phyloP scores from a whole-genome alignment of 2,329 filamentous ascomycete species.

The Incumbomyces delicatus region DNA sequence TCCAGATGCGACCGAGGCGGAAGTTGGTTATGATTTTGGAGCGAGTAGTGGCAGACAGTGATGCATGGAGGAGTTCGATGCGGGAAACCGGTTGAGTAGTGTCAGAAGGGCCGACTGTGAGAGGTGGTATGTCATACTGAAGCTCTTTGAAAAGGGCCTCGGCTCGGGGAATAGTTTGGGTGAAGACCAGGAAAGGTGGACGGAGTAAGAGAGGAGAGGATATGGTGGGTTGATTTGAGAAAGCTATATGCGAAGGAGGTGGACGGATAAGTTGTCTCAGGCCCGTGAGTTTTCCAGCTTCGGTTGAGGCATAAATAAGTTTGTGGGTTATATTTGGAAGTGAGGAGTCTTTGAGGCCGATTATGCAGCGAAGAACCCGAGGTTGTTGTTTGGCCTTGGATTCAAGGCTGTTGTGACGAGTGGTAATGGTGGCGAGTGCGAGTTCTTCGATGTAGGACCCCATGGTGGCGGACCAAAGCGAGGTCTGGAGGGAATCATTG shows the following conservation, averaged over 20 bases:
- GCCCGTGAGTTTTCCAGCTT: conserved; percentile 85
- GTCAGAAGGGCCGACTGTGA: conserved; percentile 68
- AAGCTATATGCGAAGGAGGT: conserved; percentile 20
- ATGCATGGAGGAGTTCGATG: conserved; percentile 83
- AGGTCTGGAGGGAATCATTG: conserved; percentile 59
- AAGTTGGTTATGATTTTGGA: conserved; percentile 80
- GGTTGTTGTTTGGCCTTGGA: conserved; percentile 25
- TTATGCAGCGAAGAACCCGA: conserved; percentile 70
- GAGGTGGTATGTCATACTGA: conserved; percentile 74
- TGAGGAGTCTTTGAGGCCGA: conserved; percentile 93
- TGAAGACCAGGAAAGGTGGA: conserved; percentile 89
- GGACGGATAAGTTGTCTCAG: conserved; percentile 83
- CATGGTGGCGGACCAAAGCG: conserved; percentile 96
- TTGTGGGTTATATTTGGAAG: conserved; percentile 86
- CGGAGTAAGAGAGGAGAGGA: conserved; percentile 51
- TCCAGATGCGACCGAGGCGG: conserved; percentile 86
- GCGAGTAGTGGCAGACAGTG: conserved; percentile 65
- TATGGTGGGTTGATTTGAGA: conserved; percentile 38
- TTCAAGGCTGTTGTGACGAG: conserved; percentile 38
- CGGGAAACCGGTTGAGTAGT: conserved; percentile 39
- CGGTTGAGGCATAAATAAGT: conserved; percentile 81
- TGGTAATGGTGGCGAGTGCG: conserved; percentile 56
- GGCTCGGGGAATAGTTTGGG: conserved; percentile 87
- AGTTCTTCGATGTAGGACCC: conserved; percentile 82
- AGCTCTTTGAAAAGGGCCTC: conserved; percentile 80